Evolutionary conservation across 2,329 filamentous ascomycete genomes (phyloP), one percentile per base, ranked within the genome.

Genomic region (Lomentospora prolificans): DNA sequence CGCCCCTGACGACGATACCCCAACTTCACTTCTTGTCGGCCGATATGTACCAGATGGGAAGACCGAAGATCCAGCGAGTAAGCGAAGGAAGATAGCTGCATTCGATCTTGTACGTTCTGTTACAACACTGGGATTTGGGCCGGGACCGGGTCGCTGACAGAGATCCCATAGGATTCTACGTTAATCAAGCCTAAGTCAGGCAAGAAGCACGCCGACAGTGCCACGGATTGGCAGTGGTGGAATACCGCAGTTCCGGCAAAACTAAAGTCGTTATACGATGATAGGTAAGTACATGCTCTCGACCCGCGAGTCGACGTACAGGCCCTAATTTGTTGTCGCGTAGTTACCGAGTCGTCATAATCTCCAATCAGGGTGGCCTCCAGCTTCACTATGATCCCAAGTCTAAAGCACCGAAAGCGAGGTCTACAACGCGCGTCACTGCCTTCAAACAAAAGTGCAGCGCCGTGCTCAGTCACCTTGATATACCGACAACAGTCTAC

Each of bases 161-260:
- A 12, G 28, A 31, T 2, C 53, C 30, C 24, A 10, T 10, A 57
- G 85, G 94, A 99, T 67, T 94, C 89, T 6, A 99, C 94, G 0
- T 72, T 99, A 31, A 90, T 99, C 59, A 76, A 76, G 1, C 87
- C 90, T 0, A 78, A 82, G 3, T 95, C 90, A 0, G 90, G 90
- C 6, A 94, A 89, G 69, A 86, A 80, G 53, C 92, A 92, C 64
- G 78, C 82, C 2, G 78, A 79, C 53, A 81, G 84, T 60, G 80
- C 84, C 0, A 74, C 76, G 3, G 92, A 97, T 66, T 99, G 94
- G 94, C 90, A 89, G 68, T 99, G 94, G 94, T 97, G 90, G 90
- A 75, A 95, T 67, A 63, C 71, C 12, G 76, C 72, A 17, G 87
- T 97, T 0, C 89, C 90, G 1, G 70, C 69, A 0, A 81, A 74